These are phyloP conservation scores for Thielaviopsis musarum DNA, from an alignment of 2,329 filamentous ascomycete species.

Conservation along the genomic window DNA sequence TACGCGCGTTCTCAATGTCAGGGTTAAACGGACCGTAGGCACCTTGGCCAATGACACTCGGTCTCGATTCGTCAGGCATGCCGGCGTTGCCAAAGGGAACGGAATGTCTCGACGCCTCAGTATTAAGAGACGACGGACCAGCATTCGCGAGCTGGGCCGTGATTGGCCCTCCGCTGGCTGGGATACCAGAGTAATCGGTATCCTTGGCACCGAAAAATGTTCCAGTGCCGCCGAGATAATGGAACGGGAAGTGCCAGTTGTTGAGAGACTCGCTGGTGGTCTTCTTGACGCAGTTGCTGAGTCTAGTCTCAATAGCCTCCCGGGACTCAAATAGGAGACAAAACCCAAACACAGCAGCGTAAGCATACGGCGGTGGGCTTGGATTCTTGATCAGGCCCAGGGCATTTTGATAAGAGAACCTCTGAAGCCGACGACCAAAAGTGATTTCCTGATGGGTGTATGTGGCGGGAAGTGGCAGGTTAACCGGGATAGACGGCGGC, in stretches of 20 bases:
- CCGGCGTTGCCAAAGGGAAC: conserved; percentile 2
- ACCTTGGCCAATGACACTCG: not conserved
- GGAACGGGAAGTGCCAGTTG: conserved; percentile 42
- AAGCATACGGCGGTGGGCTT: conserved; percentile 29
- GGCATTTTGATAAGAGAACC: conserved; percentile 45
- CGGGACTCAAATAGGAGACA: conserved; percentile 43
- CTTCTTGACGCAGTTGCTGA: conserved; percentile 20
- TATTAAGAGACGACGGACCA: not conserved
- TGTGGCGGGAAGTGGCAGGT: conserved; percentile 30
- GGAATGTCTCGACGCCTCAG: not conserved
- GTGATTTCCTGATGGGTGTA: conserved; percentile 47
- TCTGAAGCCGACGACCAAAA: conserved; percentile 55
- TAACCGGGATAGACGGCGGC: conserved; percentile 15
- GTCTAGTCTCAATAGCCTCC: conserved; percentile 28
- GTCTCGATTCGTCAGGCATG: not conserved
- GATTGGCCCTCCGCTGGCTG: not conserved
- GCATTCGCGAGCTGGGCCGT: not conserved
- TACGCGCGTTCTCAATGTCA: conserved; percentile 23
- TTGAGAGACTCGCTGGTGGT: conserved; percentile 30
- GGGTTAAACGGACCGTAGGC: conserved; percentile 32
- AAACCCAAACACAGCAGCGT: conserved; percentile 50
- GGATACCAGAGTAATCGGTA: not conserved
- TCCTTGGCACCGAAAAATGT: conserved; percentile 34
- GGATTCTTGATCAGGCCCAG: conserved; percentile 37
- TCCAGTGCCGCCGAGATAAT: conserved; percentile 50